These are phyloP conservation scores for Cnidoscolus chayamansa DNA, from an alignment of 441 rosid genomes.

Conservation along the genomic window DNA sequence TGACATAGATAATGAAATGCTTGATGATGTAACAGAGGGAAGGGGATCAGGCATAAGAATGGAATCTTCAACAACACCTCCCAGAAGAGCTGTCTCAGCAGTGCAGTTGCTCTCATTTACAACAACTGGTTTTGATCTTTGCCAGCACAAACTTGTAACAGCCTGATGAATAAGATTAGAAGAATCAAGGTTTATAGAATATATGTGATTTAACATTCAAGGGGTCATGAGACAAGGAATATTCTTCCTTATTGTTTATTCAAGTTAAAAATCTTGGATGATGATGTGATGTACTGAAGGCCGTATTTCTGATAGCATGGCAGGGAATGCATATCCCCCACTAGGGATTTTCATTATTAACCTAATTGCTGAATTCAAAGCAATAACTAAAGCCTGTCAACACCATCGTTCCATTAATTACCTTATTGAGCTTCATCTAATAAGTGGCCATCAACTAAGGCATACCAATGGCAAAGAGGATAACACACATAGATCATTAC, in stretches of 20 bases:
- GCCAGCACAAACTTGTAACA: conserved; percentile 95
- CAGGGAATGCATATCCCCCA: background rate
- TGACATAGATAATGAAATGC: conserved; percentile 47
- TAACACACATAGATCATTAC: background rate
- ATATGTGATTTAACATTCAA: background rate
- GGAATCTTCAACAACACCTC: conserved; percentile 81
- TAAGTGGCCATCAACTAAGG: background rate
- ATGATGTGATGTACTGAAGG: no score
- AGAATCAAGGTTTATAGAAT: conserved; percentile 13
- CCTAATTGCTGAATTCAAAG: background rate
- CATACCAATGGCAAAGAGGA: background rate
- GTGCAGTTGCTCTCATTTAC: conserved; percentile 73
- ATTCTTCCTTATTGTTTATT: background rate
- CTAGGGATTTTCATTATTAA: background rate
- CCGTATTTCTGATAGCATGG: no score
- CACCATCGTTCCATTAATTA: background rate
- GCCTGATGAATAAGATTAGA: conserved; percentile 47
- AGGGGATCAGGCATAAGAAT: conserved; percentile 96
- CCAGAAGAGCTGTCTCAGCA: conserved; percentile 87
- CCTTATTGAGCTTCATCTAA: background rate
- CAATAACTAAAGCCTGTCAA: background rate
- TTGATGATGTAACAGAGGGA: conserved; percentile 58
- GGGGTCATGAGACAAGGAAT: no score
- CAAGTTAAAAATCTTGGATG: background rate
- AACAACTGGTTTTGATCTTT: conserved; percentile 81